These are phyloP conservation scores for Podospora australis DNA, from an alignment of 495 filamentous ascomycete species.

Conservation along the genomic window DNA sequence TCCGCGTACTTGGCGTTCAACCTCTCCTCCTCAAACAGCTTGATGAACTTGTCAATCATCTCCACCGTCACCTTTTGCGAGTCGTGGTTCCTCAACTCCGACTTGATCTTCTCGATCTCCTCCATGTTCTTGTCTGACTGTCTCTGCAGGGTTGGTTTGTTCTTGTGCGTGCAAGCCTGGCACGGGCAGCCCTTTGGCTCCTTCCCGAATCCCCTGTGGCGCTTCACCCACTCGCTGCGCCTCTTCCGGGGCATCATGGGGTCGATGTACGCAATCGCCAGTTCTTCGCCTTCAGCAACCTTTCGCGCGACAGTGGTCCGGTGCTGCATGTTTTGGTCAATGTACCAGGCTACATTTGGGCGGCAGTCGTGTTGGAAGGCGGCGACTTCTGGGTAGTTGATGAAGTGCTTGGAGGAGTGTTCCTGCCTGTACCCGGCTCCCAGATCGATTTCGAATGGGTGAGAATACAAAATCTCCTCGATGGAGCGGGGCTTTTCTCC, in stretches of 20 bases:
- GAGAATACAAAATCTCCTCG: conserved; percentile 22
- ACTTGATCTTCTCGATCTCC: conserved; percentile 19
- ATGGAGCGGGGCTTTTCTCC: conserved; percentile 8
- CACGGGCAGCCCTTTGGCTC: conserved; percentile 22
- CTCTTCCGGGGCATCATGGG: conserved; percentile 16
- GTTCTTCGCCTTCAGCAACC: conserved; percentile 26
- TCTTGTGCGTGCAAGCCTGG: conserved; percentile 12
- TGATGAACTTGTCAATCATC: conserved; percentile 26
- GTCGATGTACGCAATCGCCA: conserved; percentile 28
- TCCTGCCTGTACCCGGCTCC: conserved; percentile 6
- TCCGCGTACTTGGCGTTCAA: conserved; percentile 24
- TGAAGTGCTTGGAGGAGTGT: conserved; percentile 21
- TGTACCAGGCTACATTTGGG: conserved; percentile 29
- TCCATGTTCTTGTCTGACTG: conserved; percentile 20
- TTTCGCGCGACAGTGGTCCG: conserved; percentile 25
- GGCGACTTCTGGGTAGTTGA: conserved; percentile 26
- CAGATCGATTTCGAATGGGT: conserved; percentile 30
- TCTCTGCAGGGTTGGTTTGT: conserved; percentile 7
- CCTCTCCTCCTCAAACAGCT: conserved; percentile 23
- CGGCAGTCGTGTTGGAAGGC: conserved; percentile 29
- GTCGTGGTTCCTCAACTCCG: conserved; percentile 25
- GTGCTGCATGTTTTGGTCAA: conserved; percentile 21
- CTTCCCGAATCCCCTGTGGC: conserved; percentile 5
- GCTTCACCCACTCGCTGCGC: conserved; percentile 20
- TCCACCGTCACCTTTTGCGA: conserved; percentile 17